Evolutionary conservation across 805 yeast species (phyloP), one percentile per base, ranked within the genome.

Genomic region (Barnettozyma populi): DNA sequence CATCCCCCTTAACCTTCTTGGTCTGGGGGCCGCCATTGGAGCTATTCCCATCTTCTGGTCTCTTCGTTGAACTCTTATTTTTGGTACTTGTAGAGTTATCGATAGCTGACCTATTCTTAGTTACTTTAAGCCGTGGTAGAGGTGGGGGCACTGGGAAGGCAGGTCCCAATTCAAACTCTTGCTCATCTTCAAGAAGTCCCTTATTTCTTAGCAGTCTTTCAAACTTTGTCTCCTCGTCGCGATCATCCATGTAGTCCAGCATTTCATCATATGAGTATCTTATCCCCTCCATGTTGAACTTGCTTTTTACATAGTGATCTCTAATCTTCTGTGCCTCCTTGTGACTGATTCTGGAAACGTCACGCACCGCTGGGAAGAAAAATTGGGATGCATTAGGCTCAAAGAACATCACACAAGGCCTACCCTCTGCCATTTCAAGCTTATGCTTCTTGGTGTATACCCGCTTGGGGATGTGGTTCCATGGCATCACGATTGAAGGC

Each of bases 401-500:
- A 14, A 34, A 36, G 18, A 46, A 46, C 36, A 29, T 29, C 24
- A 46, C 45, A 19, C 41, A 41, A 3, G 31, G 43, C 5, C 13
- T 9, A 4, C 34, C 27, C 11, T 34, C 25, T 20, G 37, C 23
- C 37, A 35, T 35, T 37, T 21, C 40, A 8, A 20, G 24, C 20
- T 41, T 31, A 8, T 29, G 20, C 18, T 39, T 36, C 29, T 38
- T 34, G 14, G 25, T 34, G 14, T 18, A 13, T 5, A 43, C 41
- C 2, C 16, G 16, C 7, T 16, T 11, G 3, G 44, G 36, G 5
- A 45, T 21, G 13, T 32, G 43, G 6, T 44, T 35, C 16, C 21
- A 35, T 10, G 53, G 53, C 5, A 51, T n/a, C 32, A 75, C 70
- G 42, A 73, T 70, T 13, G 76, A 71, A 7, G 80, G 80, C 80